Evolutionary conservation across 192 early-diverging fungal genomes (phyloP), one percentile per base, ranked within the genome.

Genomic region (Chytriomyces confervae): DNA sequence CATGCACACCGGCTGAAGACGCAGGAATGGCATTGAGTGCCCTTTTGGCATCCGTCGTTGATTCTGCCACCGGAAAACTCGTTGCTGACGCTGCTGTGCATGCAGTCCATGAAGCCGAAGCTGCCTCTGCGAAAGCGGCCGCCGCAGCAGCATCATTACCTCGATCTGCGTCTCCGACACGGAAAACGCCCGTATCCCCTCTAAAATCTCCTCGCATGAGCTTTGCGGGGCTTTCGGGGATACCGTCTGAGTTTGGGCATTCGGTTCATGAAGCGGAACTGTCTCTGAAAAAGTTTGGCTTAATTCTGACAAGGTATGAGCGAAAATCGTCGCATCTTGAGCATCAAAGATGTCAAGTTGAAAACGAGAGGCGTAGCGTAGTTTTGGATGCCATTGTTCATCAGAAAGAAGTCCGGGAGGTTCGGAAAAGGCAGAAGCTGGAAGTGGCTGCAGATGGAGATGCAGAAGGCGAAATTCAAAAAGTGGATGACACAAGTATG

Each of bases 21-120:
- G 96, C 97, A 2, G 91, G 96, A 5, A 91, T 99, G 91, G 92
- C 92, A 9, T 86, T 97, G 5, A 90, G 95, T 5, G 94, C 97
- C 0, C 95, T 96, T 70, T 85, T 99, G 80, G 93, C 95, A 0
- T 90, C 92, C 8, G 91, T 93, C 29, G 95, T 99, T 43, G 93
- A 93, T 78, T 94, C 95, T 0, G 89, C 92, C 23, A 91, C 97
- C 0, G 97, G 93, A 0, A 86, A 89, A 5, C 93, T 93, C 0
- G 96, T 95, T 7, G 96, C 97, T 3, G 91, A 96, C 79, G 91
- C 93, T 0, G 95, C 95, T 1, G 68, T 97, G 63, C 36, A 49
- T 6, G 64, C 36, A 36, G 36, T 57, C 5, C 24, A 66, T 51
- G 13, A 20, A 43, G 51, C n/a, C 24, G 70, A 51, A 16, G 7